Percentiles rank a stretch among this genome's conserved stretches.
phyloP scores from a whole-genome alignment of 2,329 filamentous ascomycete species.

The Botrytis squamosa region DNA sequence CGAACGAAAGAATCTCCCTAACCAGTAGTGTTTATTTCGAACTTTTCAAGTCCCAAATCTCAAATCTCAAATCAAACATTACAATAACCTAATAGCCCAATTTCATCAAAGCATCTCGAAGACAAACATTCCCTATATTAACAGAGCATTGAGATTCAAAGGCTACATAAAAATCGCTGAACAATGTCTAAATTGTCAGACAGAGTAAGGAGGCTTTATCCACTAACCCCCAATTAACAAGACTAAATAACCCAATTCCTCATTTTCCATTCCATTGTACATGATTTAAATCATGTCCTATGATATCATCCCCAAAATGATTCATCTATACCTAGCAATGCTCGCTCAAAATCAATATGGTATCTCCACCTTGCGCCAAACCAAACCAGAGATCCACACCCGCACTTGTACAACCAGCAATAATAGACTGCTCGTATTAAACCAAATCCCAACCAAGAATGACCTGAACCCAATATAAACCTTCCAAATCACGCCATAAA shows the following conservation, averaged over 20 bases:
- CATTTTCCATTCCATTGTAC: neutral
- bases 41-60: neutral
- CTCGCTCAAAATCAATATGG: neutral
- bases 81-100: neutral
- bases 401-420: neutral
- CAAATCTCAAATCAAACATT: neutral
- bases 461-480: neutral
- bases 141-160: neutral
- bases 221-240: neutral
- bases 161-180: neutral
- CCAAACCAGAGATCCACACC: neutral
- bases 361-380: constrained; percentile 11
- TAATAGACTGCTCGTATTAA: neutral
- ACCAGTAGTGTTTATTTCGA: neutral
- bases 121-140: neutral
- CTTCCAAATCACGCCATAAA: neutral
- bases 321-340: neutral
- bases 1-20: too few species aligned
- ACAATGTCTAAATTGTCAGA: neutral
- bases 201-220: neutral
- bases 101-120: neutral
- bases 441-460: neutral
- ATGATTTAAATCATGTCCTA: neutral
- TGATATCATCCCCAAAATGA: neutral
- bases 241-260: neutral